Percentiles rank a stretch among this genome's conserved stretches.
phyloP scores from a whole-genome alignment of 176 grass and related monocot genomes.

The Aegilops longissima region DNA sequence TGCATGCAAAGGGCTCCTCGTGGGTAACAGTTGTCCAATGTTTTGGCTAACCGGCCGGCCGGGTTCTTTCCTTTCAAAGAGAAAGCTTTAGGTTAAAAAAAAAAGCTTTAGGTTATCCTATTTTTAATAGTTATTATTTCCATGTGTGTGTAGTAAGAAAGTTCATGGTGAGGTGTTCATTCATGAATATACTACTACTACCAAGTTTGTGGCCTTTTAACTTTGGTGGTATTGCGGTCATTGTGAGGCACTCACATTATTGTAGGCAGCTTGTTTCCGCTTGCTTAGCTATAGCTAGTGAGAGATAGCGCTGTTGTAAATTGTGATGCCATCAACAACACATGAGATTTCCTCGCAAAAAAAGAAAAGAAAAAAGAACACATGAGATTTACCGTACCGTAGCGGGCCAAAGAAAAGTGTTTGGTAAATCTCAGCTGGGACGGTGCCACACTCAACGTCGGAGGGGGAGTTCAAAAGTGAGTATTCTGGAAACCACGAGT shows the following conservation, averaged over 20 bases:
- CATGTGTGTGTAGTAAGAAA: neutral
- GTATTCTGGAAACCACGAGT: too few species aligned
- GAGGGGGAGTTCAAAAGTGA: too few species aligned
- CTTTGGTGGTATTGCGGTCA: neutral
- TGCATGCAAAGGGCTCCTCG: conserved; percentile 1
- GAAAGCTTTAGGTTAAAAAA: neutral
- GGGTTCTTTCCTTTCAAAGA: neutral
- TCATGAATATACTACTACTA: neutral
- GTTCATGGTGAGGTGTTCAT: neutral
- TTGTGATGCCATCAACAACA: too few species aligned
- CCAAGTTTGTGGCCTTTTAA: neutral
- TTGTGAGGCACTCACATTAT: neutral
- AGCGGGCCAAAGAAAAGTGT: too few species aligned
- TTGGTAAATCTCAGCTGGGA: too few species aligned
- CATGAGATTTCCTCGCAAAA: too few species aligned
- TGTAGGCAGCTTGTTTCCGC: neutral
- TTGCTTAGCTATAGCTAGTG: too few species aligned
- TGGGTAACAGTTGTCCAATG: conserved; percentile 6
- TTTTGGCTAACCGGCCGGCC: neutral
- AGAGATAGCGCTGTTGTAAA: too few species aligned
- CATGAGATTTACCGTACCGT: too few species aligned
- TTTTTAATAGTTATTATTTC: neutral
- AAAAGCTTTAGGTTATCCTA: neutral
- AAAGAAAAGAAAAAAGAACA: too few species aligned
- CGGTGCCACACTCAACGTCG: too few species aligned